These are phyloP conservation scores for Amanita jacksonii DNA, from an alignment of 768 basidiomycete genomes.

Conservation along the genomic window DNA sequence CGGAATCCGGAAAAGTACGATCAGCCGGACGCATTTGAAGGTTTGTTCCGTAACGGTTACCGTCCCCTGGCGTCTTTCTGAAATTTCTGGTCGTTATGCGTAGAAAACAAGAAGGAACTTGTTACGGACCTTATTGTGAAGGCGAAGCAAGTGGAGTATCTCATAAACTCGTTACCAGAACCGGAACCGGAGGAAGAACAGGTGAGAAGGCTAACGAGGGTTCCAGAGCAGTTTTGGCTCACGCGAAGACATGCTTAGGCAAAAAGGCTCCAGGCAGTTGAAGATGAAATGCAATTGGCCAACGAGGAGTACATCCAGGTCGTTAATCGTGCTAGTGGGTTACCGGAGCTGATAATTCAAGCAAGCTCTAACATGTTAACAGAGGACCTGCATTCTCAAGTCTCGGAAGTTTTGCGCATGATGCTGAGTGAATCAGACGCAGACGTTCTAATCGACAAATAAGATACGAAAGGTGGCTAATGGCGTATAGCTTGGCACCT, in stretches of 20 bases:
- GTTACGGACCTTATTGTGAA: slow-evolving; percentile 77
- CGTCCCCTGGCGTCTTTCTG: not conserved
- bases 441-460: not conserved
- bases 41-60: slow-evolving; percentile 22
- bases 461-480: not conserved
- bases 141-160: slow-evolving; percentile 81
- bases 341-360: not conserved
- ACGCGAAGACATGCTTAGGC: slow-evolving; percentile 36
- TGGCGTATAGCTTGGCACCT: no score
- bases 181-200: slow-evolving; percentile 74
- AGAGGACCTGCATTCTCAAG: slow-evolving; percentile 55
- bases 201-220: slow-evolving; percentile 28
- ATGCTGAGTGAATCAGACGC: slow-evolving; percentile 48
- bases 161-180: slow-evolving; percentile 71
- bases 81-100: not conserved
- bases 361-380: not conserved
- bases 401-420: slow-evolving; percentile 45
- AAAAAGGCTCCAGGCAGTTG: slow-evolving; percentile 52
- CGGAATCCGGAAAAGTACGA: slow-evolving; percentile 67
- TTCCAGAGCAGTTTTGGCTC: not conserved
- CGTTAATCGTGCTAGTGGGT: slow-evolving; percentile 69
- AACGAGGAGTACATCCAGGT: slow-evolving; percentile 72
- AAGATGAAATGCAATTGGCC: slow-evolving; percentile 59
- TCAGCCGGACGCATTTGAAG: slow-evolving; percentile 64
- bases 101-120: slow-evolving; percentile 80